Base-by-base conservation (phyloP, 1,284 basidiomycete genomes). In the Termitomyces sp. region DNA sequence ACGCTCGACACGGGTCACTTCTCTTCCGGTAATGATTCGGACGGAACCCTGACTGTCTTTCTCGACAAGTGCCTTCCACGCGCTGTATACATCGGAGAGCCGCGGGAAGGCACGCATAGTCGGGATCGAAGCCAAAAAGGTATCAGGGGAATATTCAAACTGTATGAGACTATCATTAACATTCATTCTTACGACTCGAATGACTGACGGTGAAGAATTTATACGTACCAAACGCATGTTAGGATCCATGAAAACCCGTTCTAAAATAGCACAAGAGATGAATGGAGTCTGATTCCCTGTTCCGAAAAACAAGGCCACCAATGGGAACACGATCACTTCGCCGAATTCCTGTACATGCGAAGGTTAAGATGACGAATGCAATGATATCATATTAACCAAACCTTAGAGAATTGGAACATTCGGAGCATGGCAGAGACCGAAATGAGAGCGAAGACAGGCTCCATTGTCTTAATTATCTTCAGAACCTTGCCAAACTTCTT, bases 211-310 rank as follows among this genome's bases (percentile, higher is more conserved):
- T 26, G 10, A 36, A 45, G 12, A 30, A 30, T 24, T 33, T 31
- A 41, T n/a, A 61, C 59, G 30, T 48, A 67, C 64, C 44, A 79
- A 64, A 21, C 75, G 69, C 80, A 82, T 82, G 62, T 75, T 80
- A 3, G 80, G 80, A 55, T 82, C 79, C 64, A 77, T 74, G 63
- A 83, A 83, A 10, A 83, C 76, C 0, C 81, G 74, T 58, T 81
- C 81, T 31, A 83, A 65, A 34, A 82, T 83, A 17, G 79, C 78
- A n/a, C 72, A 75, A 0, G 78, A 79, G 45, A 84, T 76, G 62
- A 79, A 80, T 15, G 79, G 80, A 2, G 80, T 84, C 60, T 82
- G 79, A 60, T 83, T 83, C 1, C 81, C 80, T n/a, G 81, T 82
- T 17, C 79, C 81, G 61, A 76, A 82, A 67, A 83, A 83, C 36